phyloP scores from a whole-genome alignment of 345 rosid genomes.

The Eucalyptus cloeziana region DNA sequence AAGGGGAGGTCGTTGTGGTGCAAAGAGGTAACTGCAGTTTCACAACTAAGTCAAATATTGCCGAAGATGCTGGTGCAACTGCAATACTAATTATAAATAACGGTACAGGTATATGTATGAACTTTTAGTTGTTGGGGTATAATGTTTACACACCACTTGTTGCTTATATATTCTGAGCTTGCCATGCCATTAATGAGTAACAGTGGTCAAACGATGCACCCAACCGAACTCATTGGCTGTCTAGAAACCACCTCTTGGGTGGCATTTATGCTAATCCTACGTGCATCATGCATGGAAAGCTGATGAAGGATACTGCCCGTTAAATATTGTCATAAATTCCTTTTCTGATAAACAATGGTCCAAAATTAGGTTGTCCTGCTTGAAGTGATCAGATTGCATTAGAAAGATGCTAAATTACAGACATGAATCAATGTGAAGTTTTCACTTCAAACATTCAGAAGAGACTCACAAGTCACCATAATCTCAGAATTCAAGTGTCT shows the following conservation, averaged over 20 bases:
- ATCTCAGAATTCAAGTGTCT: background rate
- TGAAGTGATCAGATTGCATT: background rate
- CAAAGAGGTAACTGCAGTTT: constrained; percentile 86
- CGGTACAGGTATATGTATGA: constrained; percentile 31
- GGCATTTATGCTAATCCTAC: background rate
- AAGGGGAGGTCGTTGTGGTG: constrained; percentile 55
- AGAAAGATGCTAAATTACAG: background rate
- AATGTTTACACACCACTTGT: background rate
- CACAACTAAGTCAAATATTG: constrained; percentile 58
- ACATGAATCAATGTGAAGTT: background rate
- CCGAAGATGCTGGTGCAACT: constrained; percentile 65
- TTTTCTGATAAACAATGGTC: background rate
- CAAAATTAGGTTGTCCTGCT: background rate
- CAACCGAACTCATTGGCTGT: background rate
- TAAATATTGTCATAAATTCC: background rate
- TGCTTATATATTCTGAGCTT: background rate
- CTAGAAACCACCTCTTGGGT: background rate
- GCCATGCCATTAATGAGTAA: background rate
- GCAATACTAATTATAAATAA: constrained; percentile 75
- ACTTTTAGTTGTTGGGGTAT: background rate
- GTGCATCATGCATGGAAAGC: background rate
- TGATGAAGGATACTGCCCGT: background rate
- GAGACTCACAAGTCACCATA: background rate
- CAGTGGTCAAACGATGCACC: background rate
- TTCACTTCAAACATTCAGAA: background rate